Base-by-base conservation (phyloP, 73 alveolate genomes). In the Symbiodinium natans region DNA sequence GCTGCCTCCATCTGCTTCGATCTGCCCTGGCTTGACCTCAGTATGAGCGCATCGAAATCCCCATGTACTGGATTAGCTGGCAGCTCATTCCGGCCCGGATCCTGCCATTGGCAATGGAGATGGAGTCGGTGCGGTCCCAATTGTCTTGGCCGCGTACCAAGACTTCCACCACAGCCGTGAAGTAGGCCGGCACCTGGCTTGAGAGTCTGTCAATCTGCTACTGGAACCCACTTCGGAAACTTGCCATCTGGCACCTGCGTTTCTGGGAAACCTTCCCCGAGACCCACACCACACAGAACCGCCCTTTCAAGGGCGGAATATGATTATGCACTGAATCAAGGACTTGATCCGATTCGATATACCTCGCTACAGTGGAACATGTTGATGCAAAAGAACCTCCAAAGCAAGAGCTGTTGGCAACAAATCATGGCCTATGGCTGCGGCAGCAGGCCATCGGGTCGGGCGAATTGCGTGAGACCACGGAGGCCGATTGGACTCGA, bases 31-130 rank as follows among this genome's bases (percentile, higher is more conserved):
- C 40, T 63, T 63, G 80, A 63, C 36, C 80, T 21, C 80, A 63
- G 38, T 25, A 63, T 63, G 80, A 63, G 31, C 38, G 38, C 80
- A 63, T 59, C 75, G 33, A 59, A 59, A n/a, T 25, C 33, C 33
- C 33, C 33, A 48, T 48, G 63, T 48, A 48, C 63, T 48, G 63
- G 71, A 88, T 88, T 36, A 88, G 85, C 74, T 88, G 86, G 85
- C 95, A 88, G 85, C 86, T 63, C 83, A 88, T 88, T 56, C 95
- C 95, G 29, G 95, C 86, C 23, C 27, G 21, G 82, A 88, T 88
- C 86, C 54, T 56, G 85, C 95, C 95, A 54, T 88, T 88, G 43
- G 41, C 95, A 25, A 88, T 88, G 54, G 95, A 54, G 33, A 88
- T 63, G 85, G 95, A 88, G 73, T 88, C 95, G 36, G 56, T 8